Conservation (phyloP, 805 yeast genomes). For the Wickerhamiella qilinensis region DNA sequence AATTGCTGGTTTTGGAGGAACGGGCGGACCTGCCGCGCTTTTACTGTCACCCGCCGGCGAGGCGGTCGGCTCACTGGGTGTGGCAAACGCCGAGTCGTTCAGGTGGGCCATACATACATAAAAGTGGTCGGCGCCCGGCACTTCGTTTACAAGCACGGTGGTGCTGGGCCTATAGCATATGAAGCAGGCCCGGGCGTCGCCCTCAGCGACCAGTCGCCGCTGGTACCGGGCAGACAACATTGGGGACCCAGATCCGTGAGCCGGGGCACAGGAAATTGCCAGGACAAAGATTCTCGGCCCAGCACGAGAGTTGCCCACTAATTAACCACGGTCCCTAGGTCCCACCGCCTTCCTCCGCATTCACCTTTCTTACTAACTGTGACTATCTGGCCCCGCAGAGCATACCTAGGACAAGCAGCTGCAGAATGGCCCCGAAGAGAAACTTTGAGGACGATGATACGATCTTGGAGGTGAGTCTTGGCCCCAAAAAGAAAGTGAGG, state of each 20-base stretch:
- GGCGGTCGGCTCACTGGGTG: conserved; percentile 19
- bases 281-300: too few species aligned
- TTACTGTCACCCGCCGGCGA: conserved; percentile 5
- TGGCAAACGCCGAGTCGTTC: conserved; percentile 32
- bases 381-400: too few species aligned
- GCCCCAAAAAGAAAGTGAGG: conserved; percentile 50
- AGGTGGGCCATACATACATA: conserved; percentile 37
- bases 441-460: too few species aligned
- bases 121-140: conserved; percentile 33
- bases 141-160: conserved; percentile 32
- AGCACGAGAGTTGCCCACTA: too few species aligned
- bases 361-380: too few species aligned
- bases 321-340: too few species aligned
- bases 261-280: too few species aligned
- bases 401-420: too few species aligned
- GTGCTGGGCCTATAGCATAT: conserved; percentile 39
- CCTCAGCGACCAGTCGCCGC: conserved; percentile 30
- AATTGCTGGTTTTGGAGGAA: conserved; percentile 7
- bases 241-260: too few species aligned
- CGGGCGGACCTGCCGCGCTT: conserved; percentile 1
- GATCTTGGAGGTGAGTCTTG: conserved; percentile 18
- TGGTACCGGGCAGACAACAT: conserved; percentile 30
- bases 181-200: conserved; percentile 30
- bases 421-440: too few species aligned
- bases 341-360: too few species aligned